phyloP scores from a whole-genome alignment of 352 stramenopile genomes.

The Aphanomyces cochlioides region DNA sequence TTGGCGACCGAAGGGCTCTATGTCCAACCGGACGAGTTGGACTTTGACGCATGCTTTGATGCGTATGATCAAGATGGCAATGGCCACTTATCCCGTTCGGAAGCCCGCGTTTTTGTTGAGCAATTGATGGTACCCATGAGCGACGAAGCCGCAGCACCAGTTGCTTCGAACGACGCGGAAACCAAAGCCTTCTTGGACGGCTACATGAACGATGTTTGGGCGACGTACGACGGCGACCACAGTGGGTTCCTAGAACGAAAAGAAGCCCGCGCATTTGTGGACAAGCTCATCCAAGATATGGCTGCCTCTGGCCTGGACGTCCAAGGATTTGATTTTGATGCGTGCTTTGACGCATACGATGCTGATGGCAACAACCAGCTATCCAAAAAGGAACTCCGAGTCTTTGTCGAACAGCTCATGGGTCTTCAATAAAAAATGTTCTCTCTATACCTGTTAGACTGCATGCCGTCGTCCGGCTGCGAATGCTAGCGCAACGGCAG shows the following conservation, averaged over 20 bases:
- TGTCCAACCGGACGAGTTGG: not conserved
- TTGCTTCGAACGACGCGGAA: not conserved
- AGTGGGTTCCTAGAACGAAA: constrained; percentile 26
- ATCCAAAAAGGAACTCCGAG: constrained; percentile 21
- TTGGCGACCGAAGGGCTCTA: not conserved
- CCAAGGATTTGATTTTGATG: constrained; percentile 26
- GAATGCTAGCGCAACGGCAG: not conserved
- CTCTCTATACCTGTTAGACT: no score
- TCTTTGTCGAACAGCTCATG: constrained; percentile 29
- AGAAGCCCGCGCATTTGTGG: constrained; percentile 22
- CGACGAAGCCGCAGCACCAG: not conserved
- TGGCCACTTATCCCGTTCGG: constrained; percentile 11
- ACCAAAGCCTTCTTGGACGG: constrained; percentile 16
- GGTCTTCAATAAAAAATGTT: not conserved
- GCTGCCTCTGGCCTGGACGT: constrained; percentile 9
- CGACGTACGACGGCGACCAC: constrained; percentile 21
- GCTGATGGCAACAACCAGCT: constrained; percentile 21
- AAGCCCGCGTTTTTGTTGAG: constrained; percentile 22
- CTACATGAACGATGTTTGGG: constrained; percentile 19
- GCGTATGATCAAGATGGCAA: constrained; percentile 19
- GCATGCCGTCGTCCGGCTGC: no score
- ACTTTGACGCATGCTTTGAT: constrained; percentile 25
- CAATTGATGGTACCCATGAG: constrained; percentile 8
- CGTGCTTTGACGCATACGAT: constrained; percentile 27
- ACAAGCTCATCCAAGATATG: constrained; percentile 23